A percentile compares a stretch with the other conserved stretches of the same genome.
phyloP scores from a whole-genome alignment of 208 protist species.

The Trypanosoma mega region DNA sequence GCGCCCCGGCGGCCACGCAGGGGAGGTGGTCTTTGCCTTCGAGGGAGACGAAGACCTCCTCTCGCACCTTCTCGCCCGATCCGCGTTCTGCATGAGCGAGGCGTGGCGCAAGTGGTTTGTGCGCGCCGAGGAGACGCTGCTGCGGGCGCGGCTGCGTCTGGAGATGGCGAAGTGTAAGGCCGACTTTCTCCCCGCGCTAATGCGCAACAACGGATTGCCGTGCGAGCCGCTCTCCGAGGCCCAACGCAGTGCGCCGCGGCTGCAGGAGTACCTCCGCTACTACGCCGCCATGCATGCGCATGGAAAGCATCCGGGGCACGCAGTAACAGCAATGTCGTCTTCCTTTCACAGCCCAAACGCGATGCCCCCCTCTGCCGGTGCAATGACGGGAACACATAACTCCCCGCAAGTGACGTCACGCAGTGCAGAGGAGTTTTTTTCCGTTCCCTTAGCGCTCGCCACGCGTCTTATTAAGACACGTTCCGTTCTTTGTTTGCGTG shows the following conservation, averaged over 20 bases:
- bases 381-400: no score
- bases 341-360: no score
- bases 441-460: constrained; percentile 66
- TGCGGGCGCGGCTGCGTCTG: constrained; percentile 73
- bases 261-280: constrained; percentile 73
- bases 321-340: no score
- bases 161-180: constrained; percentile 64
- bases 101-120: constrained; percentile 89
- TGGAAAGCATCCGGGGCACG: constrained; percentile 12
- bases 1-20: constrained; percentile 24
- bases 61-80: constrained; percentile 77
- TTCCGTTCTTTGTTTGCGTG: constrained; percentile 61
- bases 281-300: constrained; percentile 21
- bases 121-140: constrained; percentile 70
- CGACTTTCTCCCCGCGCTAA: constrained; percentile 67
- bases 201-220: constrained; percentile 69
- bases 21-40: constrained; percentile 48
- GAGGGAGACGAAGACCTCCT: constrained; percentile 77
- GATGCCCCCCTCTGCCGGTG: no score
- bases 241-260: constrained; percentile 30
- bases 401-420: no score
- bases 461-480: constrained; percentile 78
- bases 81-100: constrained; percentile 91
- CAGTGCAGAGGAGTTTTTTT: constrained; percentile 69
- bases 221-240: constrained; percentile 58